A percentile compares a stretch with the other conserved stretches of the same genome.
Evolutionary conservation across 1,284 basidiomycete genomes (phyloP).

Genomic region (Marasmius tenuissimus): DNA sequence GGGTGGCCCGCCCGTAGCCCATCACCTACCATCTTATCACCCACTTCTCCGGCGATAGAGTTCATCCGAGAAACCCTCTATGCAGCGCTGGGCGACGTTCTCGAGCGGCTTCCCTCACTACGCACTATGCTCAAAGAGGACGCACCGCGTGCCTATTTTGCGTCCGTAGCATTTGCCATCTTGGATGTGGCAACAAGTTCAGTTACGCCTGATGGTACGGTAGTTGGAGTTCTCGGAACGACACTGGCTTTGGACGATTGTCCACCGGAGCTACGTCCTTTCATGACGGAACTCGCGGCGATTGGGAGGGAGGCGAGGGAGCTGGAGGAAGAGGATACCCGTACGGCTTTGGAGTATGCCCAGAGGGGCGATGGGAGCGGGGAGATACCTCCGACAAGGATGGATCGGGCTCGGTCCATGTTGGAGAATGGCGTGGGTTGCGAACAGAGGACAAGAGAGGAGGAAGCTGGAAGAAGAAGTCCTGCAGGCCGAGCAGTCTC

Average conservation of each 20-base stretch:
- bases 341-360: constrained; percentile 48
- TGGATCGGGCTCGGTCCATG: constrained; percentile 62
- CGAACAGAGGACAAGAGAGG: constrained; percentile 24
- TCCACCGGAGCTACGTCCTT: constrained; percentile 56
- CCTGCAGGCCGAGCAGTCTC: constrained; percentile 60
- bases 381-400: constrained; percentile 45
- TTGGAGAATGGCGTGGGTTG: constrained; percentile 59
- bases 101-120: constrained; percentile 54
- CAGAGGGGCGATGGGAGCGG: constrained; percentile 33
- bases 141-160: constrained; percentile 73
- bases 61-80: constrained; percentile 83
- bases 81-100: constrained; percentile 68
- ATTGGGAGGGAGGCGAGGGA: constrained; percentile 53
- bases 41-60: constrained; percentile 61
- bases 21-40: constrained; percentile 51
- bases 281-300: constrained; percentile 65
- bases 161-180: constrained; percentile 70
- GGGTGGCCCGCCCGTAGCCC: constrained; percentile 27
- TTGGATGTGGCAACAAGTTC: constrained; percentile 59
- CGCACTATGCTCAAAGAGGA: constrained; percentile 56
- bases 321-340: constrained; percentile 59
- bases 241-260: constrained; percentile 53
- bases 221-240: constrained; percentile 59
- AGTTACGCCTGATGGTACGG: constrained; percentile 45
- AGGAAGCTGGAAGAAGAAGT: constrained; percentile 41